These are phyloP conservation scores for Penstemon newberryi DNA, from an alignment of 257 asterid species.

Conservation along the genomic window DNA sequence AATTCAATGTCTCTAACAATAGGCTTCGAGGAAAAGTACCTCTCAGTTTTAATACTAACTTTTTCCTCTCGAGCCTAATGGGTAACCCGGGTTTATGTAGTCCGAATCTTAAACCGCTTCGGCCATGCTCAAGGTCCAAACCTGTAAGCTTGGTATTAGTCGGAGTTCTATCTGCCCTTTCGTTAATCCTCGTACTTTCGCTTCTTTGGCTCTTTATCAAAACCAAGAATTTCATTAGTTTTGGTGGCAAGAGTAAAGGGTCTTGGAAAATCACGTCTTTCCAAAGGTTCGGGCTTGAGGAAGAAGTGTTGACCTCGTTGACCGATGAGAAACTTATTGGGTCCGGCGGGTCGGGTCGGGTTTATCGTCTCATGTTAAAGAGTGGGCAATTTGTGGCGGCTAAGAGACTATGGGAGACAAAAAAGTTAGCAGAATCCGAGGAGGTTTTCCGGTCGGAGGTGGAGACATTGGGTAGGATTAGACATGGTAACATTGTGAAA, in stretches of 20 bases:
- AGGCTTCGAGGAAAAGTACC: constrained; percentile 80
- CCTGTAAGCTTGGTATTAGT: constrained; percentile 44
- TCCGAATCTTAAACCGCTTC: constrained; percentile 50
- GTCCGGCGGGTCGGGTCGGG: constrained; percentile 79
- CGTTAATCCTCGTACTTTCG: constrained; percentile 45
- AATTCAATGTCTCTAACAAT: constrained; percentile 68
- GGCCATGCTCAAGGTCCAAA: constrained; percentile 54
- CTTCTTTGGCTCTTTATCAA: constrained; percentile 57
- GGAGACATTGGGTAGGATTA: constrained; percentile 49
- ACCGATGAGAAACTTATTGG: constrained; percentile 64
- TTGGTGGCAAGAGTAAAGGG: constrained; percentile 29
- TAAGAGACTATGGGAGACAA: constrained; percentile 75
- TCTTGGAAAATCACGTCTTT: constrained; percentile 73
- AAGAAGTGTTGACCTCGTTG: constrained; percentile 56
- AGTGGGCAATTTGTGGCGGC: constrained; percentile 71
- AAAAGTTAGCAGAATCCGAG: constrained; percentile 46
- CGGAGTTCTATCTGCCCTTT: constrained; percentile 48
- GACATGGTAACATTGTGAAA: constrained; percentile 76
- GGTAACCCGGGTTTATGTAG: constrained; percentile 79
- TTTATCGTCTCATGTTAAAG: constrained; percentile 59
- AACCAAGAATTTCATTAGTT: constrained; percentile 41
- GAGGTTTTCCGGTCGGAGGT: constrained; percentile 55
- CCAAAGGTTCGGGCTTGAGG: constrained; percentile 51
- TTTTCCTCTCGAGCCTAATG: constrained; percentile 45
- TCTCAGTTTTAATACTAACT: constrained; percentile 40